These are phyloP conservation scores for Apiotrichum porosum DNA, from an alignment of 1,284 basidiomycete genomes.

Conservation along the genomic window DNA sequence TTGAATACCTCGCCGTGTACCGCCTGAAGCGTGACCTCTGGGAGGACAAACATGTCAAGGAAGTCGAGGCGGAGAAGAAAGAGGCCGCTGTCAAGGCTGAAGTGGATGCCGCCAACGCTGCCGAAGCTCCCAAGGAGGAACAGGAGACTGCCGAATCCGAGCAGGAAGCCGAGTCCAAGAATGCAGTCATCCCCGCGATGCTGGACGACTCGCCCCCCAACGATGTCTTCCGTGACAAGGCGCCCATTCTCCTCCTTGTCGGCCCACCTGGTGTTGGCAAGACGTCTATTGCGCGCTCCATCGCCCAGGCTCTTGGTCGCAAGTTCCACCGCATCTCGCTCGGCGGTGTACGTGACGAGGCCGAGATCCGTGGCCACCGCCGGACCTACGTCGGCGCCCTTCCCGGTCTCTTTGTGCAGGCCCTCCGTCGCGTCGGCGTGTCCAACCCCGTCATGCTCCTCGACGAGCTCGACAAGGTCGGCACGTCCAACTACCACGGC, in stretches of 20 bases:
- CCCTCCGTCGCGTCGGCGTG: constrained; percentile 87
- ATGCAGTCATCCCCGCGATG: neutral
- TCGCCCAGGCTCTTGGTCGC: constrained; percentile 37
- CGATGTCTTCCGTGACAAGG: constrained; percentile 41
- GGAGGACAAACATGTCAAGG: constrained; percentile 22
- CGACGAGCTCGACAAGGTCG: constrained; percentile 89
- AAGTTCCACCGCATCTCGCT: constrained; percentile 72
- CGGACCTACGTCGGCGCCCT: constrained; percentile 73
- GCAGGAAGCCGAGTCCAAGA: neutral
- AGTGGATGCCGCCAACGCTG: neutral
- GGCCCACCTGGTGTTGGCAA: constrained; percentile 97
- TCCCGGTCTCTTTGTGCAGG: constrained; percentile 95
- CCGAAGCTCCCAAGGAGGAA: neutral
- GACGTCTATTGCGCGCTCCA: constrained; percentile 56
- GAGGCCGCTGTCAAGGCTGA: neutral
- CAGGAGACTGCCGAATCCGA: neutral
- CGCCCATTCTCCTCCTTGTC: constrained; percentile 55
- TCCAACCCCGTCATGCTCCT: constrained; percentile 94
- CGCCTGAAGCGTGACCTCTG: constrained; percentile 41
- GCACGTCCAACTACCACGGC: constrained; percentile 53
- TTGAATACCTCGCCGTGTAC: constrained; percentile 46
- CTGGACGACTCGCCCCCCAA: constrained; percentile 28
- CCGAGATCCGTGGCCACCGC: constrained; percentile 96
- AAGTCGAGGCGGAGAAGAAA: neutral
- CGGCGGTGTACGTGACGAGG: constrained; percentile 91